These are phyloP conservation scores for Tuber magnatum DNA, from an alignment of 495 filamentous ascomycete species.

Conservation along the genomic window DNA sequence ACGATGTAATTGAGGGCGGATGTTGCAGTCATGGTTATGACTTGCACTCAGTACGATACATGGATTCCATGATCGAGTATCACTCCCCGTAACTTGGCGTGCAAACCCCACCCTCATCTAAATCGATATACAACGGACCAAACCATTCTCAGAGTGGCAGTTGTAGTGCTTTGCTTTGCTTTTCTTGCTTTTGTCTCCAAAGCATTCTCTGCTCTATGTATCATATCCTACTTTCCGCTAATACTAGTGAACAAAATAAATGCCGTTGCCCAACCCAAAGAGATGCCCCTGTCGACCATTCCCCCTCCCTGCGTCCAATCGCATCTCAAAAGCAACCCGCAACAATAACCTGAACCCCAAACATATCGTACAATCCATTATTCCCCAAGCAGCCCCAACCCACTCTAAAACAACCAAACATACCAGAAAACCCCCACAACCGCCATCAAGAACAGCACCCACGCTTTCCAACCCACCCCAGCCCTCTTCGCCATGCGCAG, in stretches of 20 bases:
- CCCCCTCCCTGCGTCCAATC: not conserved
- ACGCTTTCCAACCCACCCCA: slow-evolving; percentile 89
- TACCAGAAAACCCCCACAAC: slow-evolving; percentile 78
- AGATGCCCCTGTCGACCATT: slow-evolving; percentile 21
- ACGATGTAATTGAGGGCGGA: not conserved
- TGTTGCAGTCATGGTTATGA: slow-evolving; percentile 9
- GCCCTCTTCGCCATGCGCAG: slow-evolving; percentile 88
- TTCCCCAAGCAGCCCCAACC: not conserved
- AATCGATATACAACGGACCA: not conserved
- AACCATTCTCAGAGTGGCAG: not conserved
- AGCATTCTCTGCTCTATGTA: not conserved
- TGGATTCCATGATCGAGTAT: not conserved
- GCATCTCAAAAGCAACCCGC: not conserved
- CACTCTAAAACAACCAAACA: slow-evolving; percentile 71
- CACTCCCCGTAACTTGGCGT: not conserved
- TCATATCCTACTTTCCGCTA: not conserved
- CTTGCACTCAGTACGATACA: slow-evolving; percentile 10
- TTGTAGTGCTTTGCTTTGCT: not conserved
- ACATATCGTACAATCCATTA: not conserved
- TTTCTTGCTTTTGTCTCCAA: not conserved
- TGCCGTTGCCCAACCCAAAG: slow-evolving; percentile 7
- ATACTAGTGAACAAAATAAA: not conserved
- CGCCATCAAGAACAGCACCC: slow-evolving; percentile 75
- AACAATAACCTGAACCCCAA: slow-evolving; percentile 6
- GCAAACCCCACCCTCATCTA: not conserved